Evolutionary conservation across 352 stramenopile species (phyloP), one percentile per base, ranked within the genome.

Genomic region (Blastocystis sp.): DNA sequence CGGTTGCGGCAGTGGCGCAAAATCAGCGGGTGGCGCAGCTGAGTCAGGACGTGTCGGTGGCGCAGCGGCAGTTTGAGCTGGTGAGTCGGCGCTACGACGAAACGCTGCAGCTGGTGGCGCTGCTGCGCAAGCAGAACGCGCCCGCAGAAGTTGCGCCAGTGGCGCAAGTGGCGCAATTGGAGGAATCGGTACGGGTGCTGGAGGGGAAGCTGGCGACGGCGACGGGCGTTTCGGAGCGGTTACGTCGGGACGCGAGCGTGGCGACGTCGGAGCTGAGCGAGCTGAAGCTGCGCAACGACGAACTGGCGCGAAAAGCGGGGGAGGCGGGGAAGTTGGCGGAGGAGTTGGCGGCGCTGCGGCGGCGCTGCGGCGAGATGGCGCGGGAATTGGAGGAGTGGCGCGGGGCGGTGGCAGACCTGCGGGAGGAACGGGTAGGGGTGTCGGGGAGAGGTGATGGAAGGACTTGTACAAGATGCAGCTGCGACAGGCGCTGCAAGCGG

Each of bases 71-170:
- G 48, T 78, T 78, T 44, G 67, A 92, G 67, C 84, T 94, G 16
- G 91, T 90, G 24, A 78, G 59, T 1, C 89, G 90, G 76, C 77
- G 84, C 2, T 91, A 94, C 76, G 90, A 94, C 87, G 90, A 94
- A 46, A 91, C 91, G 8, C 79, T 94, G 51, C 93, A 94, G 65
- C 84, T 95, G 71, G 76, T 95, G 48, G 90, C 94, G 21, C 88
- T 94, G 24, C 92, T 95, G 63, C 91, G 90, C 44, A 87, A 89
- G 36, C 94, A 93, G 87, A 87, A 48, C 42, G 54, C 7, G 21
- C 38, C 42, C 1, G 49, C 44, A 38, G 44, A n/a, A 9, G 7
- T 14, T 27, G 8, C 38, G 16, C 7, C 32, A 44, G 21, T 27
- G n/a, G 9, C 67, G 32, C 38, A 27, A 21, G 6, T 78, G 14